Evolutionary conservation across 192 early-diverging fungal genomes (phyloP), one percentile per base, ranked within the genome.

Genomic region (Mortierella alpina): DNA sequence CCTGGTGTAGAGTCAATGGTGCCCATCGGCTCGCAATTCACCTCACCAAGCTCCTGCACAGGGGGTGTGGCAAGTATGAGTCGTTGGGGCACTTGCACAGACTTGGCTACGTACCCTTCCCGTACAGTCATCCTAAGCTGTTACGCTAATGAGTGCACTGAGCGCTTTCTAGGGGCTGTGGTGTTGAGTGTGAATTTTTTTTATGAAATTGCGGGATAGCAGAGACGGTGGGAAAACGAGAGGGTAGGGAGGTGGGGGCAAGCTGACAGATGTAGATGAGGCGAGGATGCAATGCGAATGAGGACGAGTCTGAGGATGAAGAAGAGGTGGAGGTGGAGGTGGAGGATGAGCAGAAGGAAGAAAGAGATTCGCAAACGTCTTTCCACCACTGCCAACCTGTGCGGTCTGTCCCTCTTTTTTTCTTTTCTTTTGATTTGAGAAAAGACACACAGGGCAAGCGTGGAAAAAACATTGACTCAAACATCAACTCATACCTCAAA

Each of bases 21-120:
- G 31, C 31, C 31, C 31, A 31, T 31, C 31, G 31, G 31, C 31
- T 31, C 31, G 31, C 31, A 31, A 31, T 2, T 31, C 31, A 31
- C 31, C n/a, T n/a, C 31, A 31, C 31, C 31, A 31, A 2, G 31
- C 31, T 31, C 31, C 1, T 31, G 31, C 31, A 31, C 31, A 31
- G 31, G 31, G 31, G 31, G 31, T 31, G 31, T 31, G 31, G 31
- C 31, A 31, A 3, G 31, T 31, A 31, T 31, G 31, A 2, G 31
- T 31, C 31, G 31, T 31, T 31, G 31, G 31, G 31, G 31, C 31
- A 31, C 31, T 31, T 31, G 31, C 31, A 31, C 31, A 31, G 31
- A 31, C 31, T 31, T 31, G 31, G 31, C 31, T 17, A 40, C 75
- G 51, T 70, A 78, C 75, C 62, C 68, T 70, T 71, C 75, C 75